Base-by-base conservation (phyloP, 139 green algal genomes). In the Eudorina sp. region DNA sequence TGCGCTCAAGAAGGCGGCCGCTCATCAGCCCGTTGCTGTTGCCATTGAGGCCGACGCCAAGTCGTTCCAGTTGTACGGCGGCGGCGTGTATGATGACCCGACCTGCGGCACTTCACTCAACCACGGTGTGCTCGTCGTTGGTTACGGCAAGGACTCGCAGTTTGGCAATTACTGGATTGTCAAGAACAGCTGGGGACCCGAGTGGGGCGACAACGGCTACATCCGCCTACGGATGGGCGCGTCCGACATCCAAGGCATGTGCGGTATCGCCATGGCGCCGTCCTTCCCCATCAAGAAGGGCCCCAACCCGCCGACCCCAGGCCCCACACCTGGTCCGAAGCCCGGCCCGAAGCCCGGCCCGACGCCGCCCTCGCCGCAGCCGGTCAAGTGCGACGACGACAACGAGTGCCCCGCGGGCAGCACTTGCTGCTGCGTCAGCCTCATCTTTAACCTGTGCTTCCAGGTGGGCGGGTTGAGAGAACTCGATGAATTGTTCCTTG, bases 151-250 rank as follows among this genome's bases (percentile, higher is more conserved):
- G 36, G 89, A 92, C 53, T 7, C 83, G 0, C 48, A 85, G 40
- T 89, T 89, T 21, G 72, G 84, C 75, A 90, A 88, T 58, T 99
- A 98, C 95, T 99, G 96, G 95, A 95, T 98, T 19, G 93, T 99
- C 5, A 99, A 99, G 93, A 99, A 99, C 94, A 97, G 91, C 14
- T 99, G 98, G 98, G 97, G 98, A n/a, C 46, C 69, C 46, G 82
- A 83, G 68, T 92, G 84, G 88, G 75, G 86, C 48, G 87, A 87
- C 29, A 25, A 91, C 1, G 97, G 97, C 51, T 99, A 98, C 96
- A 98, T 99, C 83, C 91, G 92, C 40, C 78, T 98, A 19, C 88
- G 89, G 90, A 78, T 90, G 51, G 46, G 78, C 13, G 9, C 21
- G 14, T 18, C 40, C 36, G 80, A 86, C 19, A 1, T 8, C 16